phyloP scores from a whole-genome alignment of 169 alveolate genomes.

The Plasmodium fragile region DNA sequence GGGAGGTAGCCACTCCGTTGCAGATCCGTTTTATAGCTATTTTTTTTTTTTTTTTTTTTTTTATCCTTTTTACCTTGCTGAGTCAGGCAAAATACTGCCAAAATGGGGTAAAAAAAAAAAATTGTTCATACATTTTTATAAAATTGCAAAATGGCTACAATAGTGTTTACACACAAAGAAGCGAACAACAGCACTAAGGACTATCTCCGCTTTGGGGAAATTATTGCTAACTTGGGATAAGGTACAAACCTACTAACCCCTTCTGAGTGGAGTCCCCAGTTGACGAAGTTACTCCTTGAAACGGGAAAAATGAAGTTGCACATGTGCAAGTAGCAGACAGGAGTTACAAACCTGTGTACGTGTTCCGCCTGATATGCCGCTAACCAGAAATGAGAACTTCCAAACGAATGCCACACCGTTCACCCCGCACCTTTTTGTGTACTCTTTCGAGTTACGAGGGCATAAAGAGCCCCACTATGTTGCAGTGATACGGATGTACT shows the following conservation, averaged over 20 bases:
- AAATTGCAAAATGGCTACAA: constrained; percentile 1
- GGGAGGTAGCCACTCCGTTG: constrained; percentile 5
- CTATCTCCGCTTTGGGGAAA: not conserved
- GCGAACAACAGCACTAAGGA: not conserved
- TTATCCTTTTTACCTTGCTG: not conserved
- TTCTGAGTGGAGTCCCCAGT: not conserved
- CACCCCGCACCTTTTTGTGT: not conserved
- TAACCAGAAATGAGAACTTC: not conserved
- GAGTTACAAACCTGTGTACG: not conserved
- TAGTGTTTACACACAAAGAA: not conserved
- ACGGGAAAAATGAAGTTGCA: not conserved
- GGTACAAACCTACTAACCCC: not conserved
- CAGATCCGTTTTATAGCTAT: not conserved
- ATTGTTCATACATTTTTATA: not conserved
- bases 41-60: constrained; percentile 7
- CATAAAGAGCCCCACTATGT: not conserved
- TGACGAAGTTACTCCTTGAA: not conserved
- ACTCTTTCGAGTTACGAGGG: not conserved
- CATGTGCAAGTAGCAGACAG: not conserved
- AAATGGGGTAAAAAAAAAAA: not conserved
- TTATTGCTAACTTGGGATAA: not conserved
- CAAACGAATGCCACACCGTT: not conserved
- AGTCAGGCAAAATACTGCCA: not conserved
- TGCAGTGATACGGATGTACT: not conserved
- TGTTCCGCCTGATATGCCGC: not conserved